These are phyloP conservation scores for Ogataea corticis DNA, from an alignment of 805 yeast genomes.

Conservation along the genomic window DNA sequence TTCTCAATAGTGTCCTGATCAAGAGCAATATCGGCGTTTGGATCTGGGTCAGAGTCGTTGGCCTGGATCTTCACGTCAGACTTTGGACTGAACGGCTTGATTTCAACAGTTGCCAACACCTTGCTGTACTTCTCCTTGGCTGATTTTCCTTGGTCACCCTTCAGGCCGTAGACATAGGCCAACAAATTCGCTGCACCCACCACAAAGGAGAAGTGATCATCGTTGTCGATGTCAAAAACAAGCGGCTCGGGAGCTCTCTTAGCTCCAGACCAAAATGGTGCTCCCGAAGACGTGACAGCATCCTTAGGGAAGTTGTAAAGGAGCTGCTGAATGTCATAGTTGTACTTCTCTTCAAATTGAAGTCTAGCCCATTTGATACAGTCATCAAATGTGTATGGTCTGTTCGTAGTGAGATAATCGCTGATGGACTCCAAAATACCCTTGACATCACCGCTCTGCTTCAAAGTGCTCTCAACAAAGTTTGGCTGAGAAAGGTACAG, in stretches of 20 bases:
- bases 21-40: slow-evolving; percentile 53
- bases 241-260: slow-evolving; percentile 94
- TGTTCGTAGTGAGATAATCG: slow-evolving; percentile 63
- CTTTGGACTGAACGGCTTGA: slow-evolving; percentile 73
- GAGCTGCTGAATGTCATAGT: slow-evolving; percentile 84
- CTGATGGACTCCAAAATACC: slow-evolving; percentile 80
- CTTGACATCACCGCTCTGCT: slow-evolving; percentile 90
- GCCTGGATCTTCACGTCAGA: slow-evolving; percentile 79
- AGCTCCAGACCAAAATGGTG: slow-evolving; percentile 97
- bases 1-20: slow-evolving; percentile 66
- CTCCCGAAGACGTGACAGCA: slow-evolving; percentile 86
- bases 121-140: slow-evolving; percentile 49
- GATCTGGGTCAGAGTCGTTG: slow-evolving; percentile 85
- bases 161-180: slow-evolving; percentile 87
- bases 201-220: slow-evolving; percentile 79
- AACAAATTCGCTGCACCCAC: slow-evolving; percentile 89
- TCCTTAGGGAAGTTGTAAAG: slow-evolving; percentile 94
- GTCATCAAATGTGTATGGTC: slow-evolving; percentile 90
- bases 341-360: slow-evolving; percentile 83
- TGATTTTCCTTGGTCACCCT: slow-evolving; percentile 63
- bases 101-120: slow-evolving; percentile 49
- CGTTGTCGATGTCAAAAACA: slow-evolving; percentile 69
- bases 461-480: slow-evolving; percentile 86
- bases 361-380: slow-evolving; percentile 94
- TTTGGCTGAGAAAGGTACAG: slow-evolving; percentile 87